Evolutionary conservation across 108 stramenopile species (phyloP).

Genomic region (Skeletonema tropicum): DNA sequence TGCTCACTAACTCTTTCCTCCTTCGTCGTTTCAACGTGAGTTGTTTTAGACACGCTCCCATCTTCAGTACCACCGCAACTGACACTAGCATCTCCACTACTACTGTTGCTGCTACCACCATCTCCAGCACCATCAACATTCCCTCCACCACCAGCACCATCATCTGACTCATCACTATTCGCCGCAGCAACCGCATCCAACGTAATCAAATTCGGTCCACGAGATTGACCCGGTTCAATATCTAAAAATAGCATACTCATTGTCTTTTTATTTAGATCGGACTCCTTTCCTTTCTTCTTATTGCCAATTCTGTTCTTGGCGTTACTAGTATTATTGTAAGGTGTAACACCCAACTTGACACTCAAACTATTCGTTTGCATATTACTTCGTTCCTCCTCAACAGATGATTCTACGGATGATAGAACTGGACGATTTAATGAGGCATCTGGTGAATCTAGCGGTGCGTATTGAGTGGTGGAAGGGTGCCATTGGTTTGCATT

Average conservation of each 20-base stretch:
- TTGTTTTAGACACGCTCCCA: not conserved
- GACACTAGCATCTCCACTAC: not conserved
- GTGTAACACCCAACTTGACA: not conserved
- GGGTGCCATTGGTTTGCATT: not conserved
- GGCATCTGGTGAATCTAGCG: not conserved
- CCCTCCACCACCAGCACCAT: not conserved
- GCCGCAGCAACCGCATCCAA: slow-evolving; percentile 23
- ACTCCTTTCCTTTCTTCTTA: not conserved
- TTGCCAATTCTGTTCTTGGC: not conserved
- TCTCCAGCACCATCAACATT: not conserved
- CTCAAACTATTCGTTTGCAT: not conserved
- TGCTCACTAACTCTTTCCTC: not conserved
- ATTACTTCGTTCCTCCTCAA: not conserved
- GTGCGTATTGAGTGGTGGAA: slow-evolving; percentile 1
- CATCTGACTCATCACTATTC: not conserved
- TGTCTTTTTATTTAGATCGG: slow-evolving; percentile 10
- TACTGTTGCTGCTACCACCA: not conserved
- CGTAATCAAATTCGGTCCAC: slow-evolving; percentile 38
- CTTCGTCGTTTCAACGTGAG: not conserved
- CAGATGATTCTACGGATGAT: not conserved
- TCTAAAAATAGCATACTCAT: slow-evolving; percentile 47
- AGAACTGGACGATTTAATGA: not conserved
- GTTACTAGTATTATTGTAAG: not conserved
- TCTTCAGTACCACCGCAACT: not conserved
- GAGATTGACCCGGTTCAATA: slow-evolving; percentile 35